Evolutionary conservation across 331 rosid species (phyloP), one percentile per base, ranked within the genome.

Genomic region (Prunus yedoensis): DNA sequence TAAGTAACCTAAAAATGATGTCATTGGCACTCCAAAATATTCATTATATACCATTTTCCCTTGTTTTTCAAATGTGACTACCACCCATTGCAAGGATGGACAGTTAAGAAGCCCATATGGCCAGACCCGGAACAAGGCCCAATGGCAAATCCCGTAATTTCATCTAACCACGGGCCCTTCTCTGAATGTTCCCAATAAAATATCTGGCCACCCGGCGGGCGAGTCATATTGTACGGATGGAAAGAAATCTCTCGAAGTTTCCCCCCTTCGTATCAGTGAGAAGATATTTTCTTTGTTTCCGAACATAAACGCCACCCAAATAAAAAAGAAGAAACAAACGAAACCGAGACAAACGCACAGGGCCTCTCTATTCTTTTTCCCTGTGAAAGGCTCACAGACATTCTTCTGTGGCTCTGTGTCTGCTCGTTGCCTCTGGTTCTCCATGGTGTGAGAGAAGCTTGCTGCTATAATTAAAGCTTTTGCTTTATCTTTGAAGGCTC

Each of bases 221-320:
- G 20, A 25, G 20, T 15, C 74, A 46, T 2, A 4, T n/a, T 58
- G 62, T 27, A 18, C 56, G 38, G 3, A 68, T n/a, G 54, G 12
- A 57, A 45, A 5, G 50, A 43, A 56, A 46, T 75, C 76, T 92
- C 94, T 90, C 21, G 94, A 90, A 90, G 61, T 11, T 92, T 91
- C 97, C 74, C 74, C 38, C n/a, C 58, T 0, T 7, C 3, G 63
- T 49, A 73, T 85, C 78, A 65, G 50, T 15, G 1, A 56, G 13
- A 14, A 87, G 87, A 84, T 88, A 84, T 82, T 83, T 86, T 57
- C 0, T 38, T 54, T 46, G 43, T 16, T 83, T 78, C 45, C 28
- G 2, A 10, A 7, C 5, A 65, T 15, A 47, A 2, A 17, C 15
- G 15, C 18, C 58, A 27, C 28, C 57, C 59, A 6, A 28, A 68